Percentiles rank a stretch among this genome's conserved stretches.
These are phyloP conservation scores for Phytophthora nicotianae DNA, from an alignment of 352 stramenopile genomes.

Conservation along the genomic window DNA sequence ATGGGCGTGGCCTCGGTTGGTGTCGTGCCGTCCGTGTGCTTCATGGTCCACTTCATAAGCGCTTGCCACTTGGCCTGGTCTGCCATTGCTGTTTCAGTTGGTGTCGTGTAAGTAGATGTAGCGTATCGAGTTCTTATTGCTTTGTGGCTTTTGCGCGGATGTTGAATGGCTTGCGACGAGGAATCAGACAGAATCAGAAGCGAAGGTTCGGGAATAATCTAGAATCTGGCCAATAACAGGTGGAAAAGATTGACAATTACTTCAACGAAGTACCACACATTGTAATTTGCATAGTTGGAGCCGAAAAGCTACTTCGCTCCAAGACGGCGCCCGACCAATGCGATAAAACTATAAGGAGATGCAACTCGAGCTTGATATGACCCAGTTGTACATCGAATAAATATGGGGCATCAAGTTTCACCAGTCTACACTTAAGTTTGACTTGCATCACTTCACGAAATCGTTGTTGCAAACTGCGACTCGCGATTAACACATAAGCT, in stretches of 20 bases:
- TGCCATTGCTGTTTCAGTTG: constrained; percentile 8
- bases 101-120: not conserved
- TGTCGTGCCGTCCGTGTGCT: constrained; percentile 82
- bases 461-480: too few relatives aligned
- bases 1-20: constrained; percentile 71
- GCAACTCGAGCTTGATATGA: too few relatives aligned
- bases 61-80: constrained; percentile 89
- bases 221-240: constrained; percentile 6
- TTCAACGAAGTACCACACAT: too few relatives aligned
- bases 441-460: too few relatives aligned
- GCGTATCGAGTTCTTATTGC: not conserved
- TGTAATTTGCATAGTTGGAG: not conserved
- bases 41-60: constrained; percentile 90
- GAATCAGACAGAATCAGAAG: constrained; percentile 15
- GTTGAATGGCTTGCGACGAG: constrained; percentile 7
- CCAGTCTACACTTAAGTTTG: too few relatives aligned
- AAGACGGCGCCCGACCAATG: too few relatives aligned
- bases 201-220: constrained; percentile 13
- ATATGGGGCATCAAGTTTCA: too few relatives aligned
- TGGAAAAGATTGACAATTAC: not conserved
- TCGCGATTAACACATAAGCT: too few relatives aligned
- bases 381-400: too few relatives aligned
- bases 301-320: too few relatives aligned
- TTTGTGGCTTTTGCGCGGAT: constrained; percentile 1
- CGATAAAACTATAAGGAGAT: too few relatives aligned